phyloP scores from a whole-genome alignment of 805 yeast species.

The Yamadazyma takamatsuzukensis region DNA sequence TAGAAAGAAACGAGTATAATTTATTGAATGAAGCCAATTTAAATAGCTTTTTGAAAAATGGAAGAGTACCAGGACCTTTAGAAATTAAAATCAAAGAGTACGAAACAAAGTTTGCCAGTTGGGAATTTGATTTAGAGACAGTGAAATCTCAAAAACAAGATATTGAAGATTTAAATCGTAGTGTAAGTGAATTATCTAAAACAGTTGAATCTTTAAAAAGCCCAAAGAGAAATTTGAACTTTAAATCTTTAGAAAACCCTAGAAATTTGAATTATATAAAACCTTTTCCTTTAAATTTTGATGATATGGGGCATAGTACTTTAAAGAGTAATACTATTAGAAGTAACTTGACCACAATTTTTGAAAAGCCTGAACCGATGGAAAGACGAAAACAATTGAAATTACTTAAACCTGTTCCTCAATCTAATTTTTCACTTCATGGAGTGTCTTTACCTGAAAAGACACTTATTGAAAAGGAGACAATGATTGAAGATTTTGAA shows the following conservation, averaged over 20 bases:
- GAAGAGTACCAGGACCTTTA: too few relatives aligned
- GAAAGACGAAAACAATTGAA: neutral
- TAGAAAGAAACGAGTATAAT: slow-evolving; percentile 10
- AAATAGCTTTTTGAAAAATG: slow-evolving; percentile 3
- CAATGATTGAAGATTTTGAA: too few relatives aligned
- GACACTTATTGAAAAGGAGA: too few relatives aligned
- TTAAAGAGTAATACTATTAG: neutral
- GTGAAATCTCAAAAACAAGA: too few relatives aligned
- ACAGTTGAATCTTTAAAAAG: slow-evolving; percentile 1
- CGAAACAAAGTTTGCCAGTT: too few relatives aligned
- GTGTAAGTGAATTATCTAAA: neutral
- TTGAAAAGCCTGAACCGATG: neutral
- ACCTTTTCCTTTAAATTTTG: slow-evolving; percentile 19
- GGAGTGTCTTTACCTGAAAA: too few relatives aligned
- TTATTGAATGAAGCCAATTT: slow-evolving; percentile 12
- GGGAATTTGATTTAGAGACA: too few relatives aligned
- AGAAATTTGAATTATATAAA: slow-evolving; percentile 5
- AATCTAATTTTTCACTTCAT: too few relatives aligned
- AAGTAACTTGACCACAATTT: slow-evolving; percentile 2
- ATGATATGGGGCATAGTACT: neutral
- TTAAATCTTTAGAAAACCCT: neutral
- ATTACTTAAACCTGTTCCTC: too few relatives aligned
- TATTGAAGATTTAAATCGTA: neutral
- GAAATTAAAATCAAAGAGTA: too few relatives aligned
- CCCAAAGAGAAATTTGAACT: too few relatives aligned